Base-by-base conservation (phyloP, 306 rosid genomes). In the Lablab purpureus region DNA sequence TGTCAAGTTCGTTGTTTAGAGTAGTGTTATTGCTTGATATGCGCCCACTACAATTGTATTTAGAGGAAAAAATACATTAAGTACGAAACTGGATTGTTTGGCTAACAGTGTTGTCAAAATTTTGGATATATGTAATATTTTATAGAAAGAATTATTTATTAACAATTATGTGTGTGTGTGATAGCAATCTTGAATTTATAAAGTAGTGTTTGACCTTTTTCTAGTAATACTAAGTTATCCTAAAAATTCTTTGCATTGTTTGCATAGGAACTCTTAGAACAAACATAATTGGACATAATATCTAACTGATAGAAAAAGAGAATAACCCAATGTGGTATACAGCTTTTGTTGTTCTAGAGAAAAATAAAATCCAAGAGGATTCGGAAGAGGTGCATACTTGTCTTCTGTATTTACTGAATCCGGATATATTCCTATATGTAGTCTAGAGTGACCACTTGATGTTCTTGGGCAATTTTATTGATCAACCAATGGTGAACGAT, bases 11-110 rank as follows among this genome's bases (percentile, higher is more conserved):
- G 43, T 60, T 37, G 65, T 67, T 45, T 28, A 47, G 56, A 19
- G 46, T 56, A 50, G 51, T 76, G 58, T 37, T 54, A 14, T 82
- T 80, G 51, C 75, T 32, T 63, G 73, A 54, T 78, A 73, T 43
- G 43, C 58, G 37, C 66, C 22, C 43, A 40, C 52, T 49, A 70
- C 40, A 54, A 45, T 66, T 68, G 67, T 74, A 25, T 47, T 46
- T 2, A 18, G 23, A 66, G 58, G 76, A 23, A 34, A 54, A 43
- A 50, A 54, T 37, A 17, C 66, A 22, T 34, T 36, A 63, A 32
- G 52, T 10, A 62, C 67, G 43, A 32, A 68, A 23, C 43, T 67
- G 69, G 67, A 55, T 64, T 25, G 0, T 34, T 18, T 45, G 34
- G 50, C 23, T n/a, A 62, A 23, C 27, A 75, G 59, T 45, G n/a